Evolutionary conservation across 805 yeast genomes (phyloP), one percentile per base, ranked within the genome.

Genomic region (Candida koratica): DNA sequence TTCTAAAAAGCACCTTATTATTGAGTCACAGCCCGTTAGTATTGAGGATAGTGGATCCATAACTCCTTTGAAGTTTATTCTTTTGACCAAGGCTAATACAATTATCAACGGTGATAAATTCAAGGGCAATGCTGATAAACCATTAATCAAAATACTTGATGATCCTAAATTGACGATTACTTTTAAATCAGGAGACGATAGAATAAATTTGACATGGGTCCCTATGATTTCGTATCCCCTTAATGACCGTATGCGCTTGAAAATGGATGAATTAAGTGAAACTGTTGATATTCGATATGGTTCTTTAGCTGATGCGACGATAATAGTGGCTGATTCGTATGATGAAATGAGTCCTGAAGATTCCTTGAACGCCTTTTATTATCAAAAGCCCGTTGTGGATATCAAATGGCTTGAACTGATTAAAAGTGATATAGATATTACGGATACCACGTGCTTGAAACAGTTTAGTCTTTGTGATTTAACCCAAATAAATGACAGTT

Each of bases 61-160:
- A 11, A 30, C 48, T 3, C 39, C 36, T 6, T 28, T 44, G n/a
- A n/a, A 10, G 8, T 18, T 45, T 11, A 20, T 27, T 4, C 30
- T 42, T 8, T 16, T 31, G 1, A 29, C 48, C 13, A 35, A 27
- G 24, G 46, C 48, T 1, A 25, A 25, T 14, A 40, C 46, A 1
- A 19, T 23, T 3, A 38, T 45, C n/a, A 42, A 42, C 29, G 46
- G 45, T 7, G 30, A 6, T 2, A 45, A 45, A 18, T 42, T 37
- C 17, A 37, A 40, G 13, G 29, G 38, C 3, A 15, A 23, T 12
- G 17, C 32, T 12, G 36, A 32, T 7, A 29, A 28, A 8, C 32
- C 39, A 4, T 26, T 35, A 11, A 16, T 25, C 10, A 28, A 35
- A 23, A 32, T 13, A 14, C 42, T 35, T 22, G 30, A 27, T 12